These are phyloP conservation scores for Voacanga thouarsii DNA, from an alignment of 257 asterid species.

Conservation along the genomic window DNA sequence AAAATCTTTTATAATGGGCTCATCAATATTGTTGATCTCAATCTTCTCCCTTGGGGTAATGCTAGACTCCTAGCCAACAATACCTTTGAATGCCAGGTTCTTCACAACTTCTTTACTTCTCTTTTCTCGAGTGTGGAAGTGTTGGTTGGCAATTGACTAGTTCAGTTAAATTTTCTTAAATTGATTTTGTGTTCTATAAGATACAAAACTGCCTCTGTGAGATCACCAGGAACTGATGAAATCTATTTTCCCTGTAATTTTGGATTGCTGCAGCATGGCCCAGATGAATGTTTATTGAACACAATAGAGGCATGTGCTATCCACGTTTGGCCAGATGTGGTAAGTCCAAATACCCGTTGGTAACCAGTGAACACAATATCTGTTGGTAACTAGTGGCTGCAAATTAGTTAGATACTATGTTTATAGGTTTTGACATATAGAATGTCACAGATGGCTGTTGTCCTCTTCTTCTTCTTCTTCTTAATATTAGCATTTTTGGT, in stretches of 20 bases:
- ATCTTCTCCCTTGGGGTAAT: constrained; percentile 53
- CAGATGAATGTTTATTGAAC: constrained; percentile 70
- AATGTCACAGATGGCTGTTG: neutral
- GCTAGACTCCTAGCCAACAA: constrained; percentile 28
- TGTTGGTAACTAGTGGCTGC: neutral
- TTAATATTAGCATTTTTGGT: neutral
- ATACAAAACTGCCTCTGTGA: neutral
- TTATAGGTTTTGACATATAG: neutral
- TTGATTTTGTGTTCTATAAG: neutral
- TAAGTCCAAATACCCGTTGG: constrained; percentile 28
- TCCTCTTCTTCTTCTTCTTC: neutral
- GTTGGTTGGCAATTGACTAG: neutral
- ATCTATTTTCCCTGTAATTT: neutral
- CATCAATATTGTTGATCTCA: constrained; percentile 37
- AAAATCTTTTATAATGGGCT: constrained; percentile 33
- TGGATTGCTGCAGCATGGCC: constrained; percentile 65
- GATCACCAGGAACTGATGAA: neutral
- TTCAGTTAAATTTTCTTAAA: neutral
- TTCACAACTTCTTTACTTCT: neutral
- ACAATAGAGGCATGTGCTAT: constrained; percentile 91
- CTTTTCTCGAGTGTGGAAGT: neutral
- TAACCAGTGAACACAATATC: neutral
- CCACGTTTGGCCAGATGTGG: constrained; percentile 88
- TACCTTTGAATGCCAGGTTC: constrained; percentile 37
- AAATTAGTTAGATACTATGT: neutral